A percentile compares a stretch with the other conserved stretches of the same genome.
phyloP scores from a whole-genome alignment of 2,329 filamentous ascomycete genomes.

The Aspergillus aculeatinus region DNA sequence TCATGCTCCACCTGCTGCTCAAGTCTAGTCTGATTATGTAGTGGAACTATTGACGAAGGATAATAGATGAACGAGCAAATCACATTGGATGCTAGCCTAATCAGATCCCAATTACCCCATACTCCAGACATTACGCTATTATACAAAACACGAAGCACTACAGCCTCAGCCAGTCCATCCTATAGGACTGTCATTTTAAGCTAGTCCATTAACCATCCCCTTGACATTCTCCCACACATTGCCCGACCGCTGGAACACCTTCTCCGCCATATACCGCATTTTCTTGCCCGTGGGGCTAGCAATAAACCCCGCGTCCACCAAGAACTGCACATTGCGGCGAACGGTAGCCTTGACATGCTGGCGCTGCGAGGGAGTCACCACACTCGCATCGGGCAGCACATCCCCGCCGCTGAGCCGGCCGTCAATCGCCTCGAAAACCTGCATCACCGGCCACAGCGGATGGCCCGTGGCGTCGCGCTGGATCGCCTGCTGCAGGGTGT shows the following conservation, averaged over 20 bases:
- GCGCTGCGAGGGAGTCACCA: slow-evolving; percentile 14
- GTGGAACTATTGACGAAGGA: too few relatives aligned
- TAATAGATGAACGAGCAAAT: too few relatives aligned
- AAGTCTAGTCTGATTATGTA: too few relatives aligned
- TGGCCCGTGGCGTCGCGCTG: slow-evolving; percentile 3
- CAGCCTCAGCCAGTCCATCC: slow-evolving; percentile 6
- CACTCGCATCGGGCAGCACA: slow-evolving; percentile 2
- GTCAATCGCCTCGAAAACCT: slow-evolving; percentile 10
- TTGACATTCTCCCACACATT: slow-evolving; percentile 20
- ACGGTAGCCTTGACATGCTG: slow-evolving; percentile 16
- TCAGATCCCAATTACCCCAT: too few relatives aligned
- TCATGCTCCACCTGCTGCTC: not conserved
- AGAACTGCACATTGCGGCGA: slow-evolving; percentile 14
- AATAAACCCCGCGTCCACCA: slow-evolving; percentile 14
- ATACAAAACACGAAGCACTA: not conserved
- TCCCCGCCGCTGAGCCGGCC: slow-evolving; percentile 10
- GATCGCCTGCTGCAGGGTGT: slow-evolving; percentile 9
- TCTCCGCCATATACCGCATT: slow-evolving; percentile 15
- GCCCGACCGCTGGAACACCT: slow-evolving; percentile 16
- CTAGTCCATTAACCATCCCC: slow-evolving; percentile 10
- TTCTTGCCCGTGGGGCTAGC: slow-evolving; percentile 18
- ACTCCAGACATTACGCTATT: too few relatives aligned
- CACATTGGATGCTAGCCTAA: too few relatives aligned
- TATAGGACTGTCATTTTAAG: slow-evolving; percentile 4
- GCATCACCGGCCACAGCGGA: slow-evolving; percentile 15